Evolutionary conservation across 2,329 filamentous ascomycete genomes (phyloP).

Genomic region (Pleoardoris graminearum): DNA sequence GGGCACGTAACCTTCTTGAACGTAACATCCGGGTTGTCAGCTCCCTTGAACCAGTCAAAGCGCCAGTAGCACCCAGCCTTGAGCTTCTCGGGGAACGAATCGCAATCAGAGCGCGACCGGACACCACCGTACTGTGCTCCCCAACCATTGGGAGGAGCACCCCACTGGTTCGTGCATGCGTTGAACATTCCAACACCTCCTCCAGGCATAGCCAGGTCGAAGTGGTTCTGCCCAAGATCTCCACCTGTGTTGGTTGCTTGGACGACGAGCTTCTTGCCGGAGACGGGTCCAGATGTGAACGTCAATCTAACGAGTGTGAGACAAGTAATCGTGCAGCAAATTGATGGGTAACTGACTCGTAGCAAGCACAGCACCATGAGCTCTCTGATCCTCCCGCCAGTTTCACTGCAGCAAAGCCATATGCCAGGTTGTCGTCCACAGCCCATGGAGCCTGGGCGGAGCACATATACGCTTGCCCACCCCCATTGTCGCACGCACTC

Average conservation of each 20-base stretch:
- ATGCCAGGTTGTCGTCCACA: conserved; percentile 60
- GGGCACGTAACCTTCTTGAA: conserved; percentile 43
- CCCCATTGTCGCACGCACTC: conserved; percentile 59
- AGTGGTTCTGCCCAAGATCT: conserved; percentile 43
- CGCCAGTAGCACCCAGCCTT: conserved; percentile 44
- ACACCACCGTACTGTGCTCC: conserved; percentile 42
- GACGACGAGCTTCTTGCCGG: conserved; percentile 65
- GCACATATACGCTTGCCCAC: conserved; percentile 62
- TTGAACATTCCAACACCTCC: conserved; percentile 44
- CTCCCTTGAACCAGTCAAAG: conserved; percentile 42
- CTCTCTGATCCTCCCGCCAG: conserved; percentile 59
- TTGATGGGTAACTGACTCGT: conserved; percentile 46
- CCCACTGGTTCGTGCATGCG: conserved; percentile 39
- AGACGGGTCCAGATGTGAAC: conserved; percentile 59
- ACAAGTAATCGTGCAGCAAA: neutral
- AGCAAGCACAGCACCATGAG: conserved; percentile 68
- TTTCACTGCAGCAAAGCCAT: conserved; percentile 67
- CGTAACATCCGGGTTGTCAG: conserved; percentile 39
- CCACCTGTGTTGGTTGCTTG: conserved; percentile 65
- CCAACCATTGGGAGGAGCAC: conserved; percentile 40
- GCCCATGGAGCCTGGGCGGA: conserved; percentile 65
- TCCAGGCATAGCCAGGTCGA: conserved; percentile 45
- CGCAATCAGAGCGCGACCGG: conserved; percentile 35
- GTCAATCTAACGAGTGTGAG: conserved; percentile 49
- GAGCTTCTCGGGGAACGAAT: conserved; percentile 39